phyloP scores from a whole-genome alignment of 2,329 filamentous ascomycete species.

The Cladophialophora chaetospira region DNA sequence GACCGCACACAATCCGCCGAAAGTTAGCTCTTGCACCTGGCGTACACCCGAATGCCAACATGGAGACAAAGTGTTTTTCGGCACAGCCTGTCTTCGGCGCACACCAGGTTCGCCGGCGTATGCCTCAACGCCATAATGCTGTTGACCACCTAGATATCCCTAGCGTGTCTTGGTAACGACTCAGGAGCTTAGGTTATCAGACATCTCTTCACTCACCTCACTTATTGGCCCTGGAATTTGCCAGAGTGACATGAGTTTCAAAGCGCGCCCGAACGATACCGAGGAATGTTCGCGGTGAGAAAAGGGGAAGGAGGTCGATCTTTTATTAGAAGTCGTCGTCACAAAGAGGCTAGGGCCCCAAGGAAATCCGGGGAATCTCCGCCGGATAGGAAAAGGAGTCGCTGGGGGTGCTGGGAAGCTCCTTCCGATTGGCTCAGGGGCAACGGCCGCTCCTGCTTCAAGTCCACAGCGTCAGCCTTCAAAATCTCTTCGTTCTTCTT shows the following conservation, averaged over 20 bases:
- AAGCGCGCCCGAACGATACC: neutral
- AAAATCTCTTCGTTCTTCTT: no score
- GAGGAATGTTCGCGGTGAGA: slow-evolving; percentile 1
- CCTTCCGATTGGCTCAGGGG: neutral
- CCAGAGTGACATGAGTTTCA: neutral
- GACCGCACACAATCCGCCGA: no score
- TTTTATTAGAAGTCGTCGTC: neutral
- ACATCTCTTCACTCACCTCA: no score
- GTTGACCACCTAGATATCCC: no score
- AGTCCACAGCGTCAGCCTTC: neutral
- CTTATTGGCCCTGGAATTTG: neutral
- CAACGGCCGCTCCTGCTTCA: neutral
- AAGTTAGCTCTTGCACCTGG: no score
- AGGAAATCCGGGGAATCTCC: slow-evolving; percentile 7
- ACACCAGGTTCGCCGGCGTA: no score
- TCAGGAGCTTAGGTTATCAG: no score
- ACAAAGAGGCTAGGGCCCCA: neutral
- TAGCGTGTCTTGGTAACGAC: no score
- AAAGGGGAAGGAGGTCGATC: neutral
- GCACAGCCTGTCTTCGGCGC: no score
- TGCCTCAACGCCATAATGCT: no score
- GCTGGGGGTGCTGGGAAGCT: neutral
- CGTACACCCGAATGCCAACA: neutral
- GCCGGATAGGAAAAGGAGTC: neutral
- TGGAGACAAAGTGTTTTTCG: neutral